These are phyloP conservation scores for Cladosporium sp. DNA, from an alignment of 2,329 filamentous ascomycete genomes.

Conservation along the genomic window DNA sequence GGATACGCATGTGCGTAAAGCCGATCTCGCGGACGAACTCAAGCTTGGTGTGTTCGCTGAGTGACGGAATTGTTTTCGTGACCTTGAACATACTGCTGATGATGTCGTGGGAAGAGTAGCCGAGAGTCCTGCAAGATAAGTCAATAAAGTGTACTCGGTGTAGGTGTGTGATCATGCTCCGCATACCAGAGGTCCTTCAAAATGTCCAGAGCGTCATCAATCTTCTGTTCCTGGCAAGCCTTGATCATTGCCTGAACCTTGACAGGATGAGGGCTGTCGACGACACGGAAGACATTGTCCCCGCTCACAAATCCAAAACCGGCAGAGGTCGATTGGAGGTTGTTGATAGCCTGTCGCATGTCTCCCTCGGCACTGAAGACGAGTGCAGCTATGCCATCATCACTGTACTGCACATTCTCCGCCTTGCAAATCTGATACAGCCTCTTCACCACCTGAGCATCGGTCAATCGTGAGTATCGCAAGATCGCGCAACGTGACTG, in stretches of 20 bases:
- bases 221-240: conserved; percentile 86
- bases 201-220: conserved; percentile 80
- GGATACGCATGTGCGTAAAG: conserved; percentile 97
- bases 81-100: conserved; percentile 99
- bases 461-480: conserved; percentile 86
- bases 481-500: conserved; percentile 96
- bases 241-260: conserved; percentile 99
- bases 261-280: conserved; percentile 94
- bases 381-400: conserved; percentile 91
- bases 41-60: conserved; percentile 91
- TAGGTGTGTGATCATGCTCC: background rate
- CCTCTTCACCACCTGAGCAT: conserved; percentile 86
- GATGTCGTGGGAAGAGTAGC: conserved; percentile 98
- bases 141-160: background rate
- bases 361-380: conserved; percentile 97
- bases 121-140: conserved; percentile 57
- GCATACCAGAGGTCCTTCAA: conserved; percentile 81
- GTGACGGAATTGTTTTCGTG: conserved; percentile 86
- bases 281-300: conserved; percentile 96
- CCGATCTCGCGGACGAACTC: conserved; percentile 95
- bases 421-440: conserved; percentile 89
- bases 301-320: conserved; percentile 97
- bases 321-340: conserved; percentile 85
- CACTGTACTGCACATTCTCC: conserved; percentile 83
- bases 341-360: conserved; percentile 99